Base-by-base conservation (phyloP, 2,329 filamentous ascomycete genomes). In the Simplicillium sp. region DNA sequence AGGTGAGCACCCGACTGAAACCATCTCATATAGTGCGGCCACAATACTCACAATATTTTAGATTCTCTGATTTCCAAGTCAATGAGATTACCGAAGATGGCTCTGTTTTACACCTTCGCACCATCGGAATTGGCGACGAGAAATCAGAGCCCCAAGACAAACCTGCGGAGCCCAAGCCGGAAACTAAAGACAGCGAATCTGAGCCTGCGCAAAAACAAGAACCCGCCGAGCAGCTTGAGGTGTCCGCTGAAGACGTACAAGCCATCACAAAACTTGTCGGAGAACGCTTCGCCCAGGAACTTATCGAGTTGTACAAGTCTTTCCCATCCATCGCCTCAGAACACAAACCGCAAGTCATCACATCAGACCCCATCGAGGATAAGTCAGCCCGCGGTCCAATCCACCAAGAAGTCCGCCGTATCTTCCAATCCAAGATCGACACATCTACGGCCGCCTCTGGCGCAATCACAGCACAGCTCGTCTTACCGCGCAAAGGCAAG, bases 41-140 rank as follows among this genome's bases (percentile, higher is more conserved):
- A 39, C 36, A 14, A 37, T 8, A 28, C 11, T 51, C 55, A 31
- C 56, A 38, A 11, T 6, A 6, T 7, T 13, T 7, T 38, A 78
- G 87, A 49, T 96, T 89, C 60, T 90, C 88, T 4, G 89, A 96
- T 59, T 96, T 96, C 53, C 70, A 92, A 50, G 89, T 96, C 51
- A 89, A 94, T 55, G 89, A 96, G 61, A 90, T 96, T 46, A 67
- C 75, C 15, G 79, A 81, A 25, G 76, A 83, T 54, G 88, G 88
- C 13, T 64, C 79, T 40, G 85, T 94, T 12, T 60, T 92, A 39
- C 87, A 90, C 59, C 67, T 96, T 37, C 69, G 61, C 43, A 73
- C 68, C 40, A 60, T 73, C 14, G 60, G 58, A 13, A 35, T 58
- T 7, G 44, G 39, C 2, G 49, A 50, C 9, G 45, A 48, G 42